phyloP scores from a whole-genome alignment of 345 rosid genomes.

The Aquilaria sinensis region DNA sequence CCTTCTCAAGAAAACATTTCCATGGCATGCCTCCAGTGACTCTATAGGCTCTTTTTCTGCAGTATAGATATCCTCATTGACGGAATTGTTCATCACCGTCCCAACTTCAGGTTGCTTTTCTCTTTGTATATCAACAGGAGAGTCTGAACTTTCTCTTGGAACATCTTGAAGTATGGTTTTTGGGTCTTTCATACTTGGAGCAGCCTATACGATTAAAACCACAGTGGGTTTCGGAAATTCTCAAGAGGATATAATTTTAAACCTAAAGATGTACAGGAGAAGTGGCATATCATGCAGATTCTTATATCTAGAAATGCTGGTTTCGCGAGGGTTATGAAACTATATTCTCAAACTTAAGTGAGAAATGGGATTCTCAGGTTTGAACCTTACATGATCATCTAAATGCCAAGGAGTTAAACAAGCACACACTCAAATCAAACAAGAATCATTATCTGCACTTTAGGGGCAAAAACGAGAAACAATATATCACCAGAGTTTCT shows the following conservation, averaged over 20 bases:
- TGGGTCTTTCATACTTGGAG: slow-evolving; percentile 29
- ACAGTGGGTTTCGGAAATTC: neutral
- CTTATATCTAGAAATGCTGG: no score
- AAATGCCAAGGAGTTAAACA: no score
- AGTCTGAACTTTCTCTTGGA: slow-evolving; percentile 24
- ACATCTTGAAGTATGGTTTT: slow-evolving; percentile 29
- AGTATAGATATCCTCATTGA: slow-evolving; percentile 22
- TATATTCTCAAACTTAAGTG: no score
- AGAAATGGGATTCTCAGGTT: no score
- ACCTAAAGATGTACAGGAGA: no score
- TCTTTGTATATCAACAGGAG: slow-evolving; percentile 15
- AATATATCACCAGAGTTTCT: slow-evolving; percentile 45
- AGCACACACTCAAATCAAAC: no score
- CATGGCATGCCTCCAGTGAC: slow-evolving; percentile 30
- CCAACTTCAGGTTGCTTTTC: slow-evolving; percentile 27
- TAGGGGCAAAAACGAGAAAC: neutral
- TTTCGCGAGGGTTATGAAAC: no score
- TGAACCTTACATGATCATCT: no score
- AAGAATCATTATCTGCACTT: no score
- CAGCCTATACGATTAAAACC: slow-evolving; percentile 36
- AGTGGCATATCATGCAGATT: no score
- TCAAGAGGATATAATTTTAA: neutral
- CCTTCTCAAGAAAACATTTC: slow-evolving; percentile 74
- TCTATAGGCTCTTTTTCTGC: slow-evolving; percentile 36
- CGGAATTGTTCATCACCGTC: slow-evolving; percentile 18